These are phyloP conservation scores for Aspergillus terreus DNA, from an alignment of 2,329 filamentous ascomycete species.

Conservation along the genomic window DNA sequence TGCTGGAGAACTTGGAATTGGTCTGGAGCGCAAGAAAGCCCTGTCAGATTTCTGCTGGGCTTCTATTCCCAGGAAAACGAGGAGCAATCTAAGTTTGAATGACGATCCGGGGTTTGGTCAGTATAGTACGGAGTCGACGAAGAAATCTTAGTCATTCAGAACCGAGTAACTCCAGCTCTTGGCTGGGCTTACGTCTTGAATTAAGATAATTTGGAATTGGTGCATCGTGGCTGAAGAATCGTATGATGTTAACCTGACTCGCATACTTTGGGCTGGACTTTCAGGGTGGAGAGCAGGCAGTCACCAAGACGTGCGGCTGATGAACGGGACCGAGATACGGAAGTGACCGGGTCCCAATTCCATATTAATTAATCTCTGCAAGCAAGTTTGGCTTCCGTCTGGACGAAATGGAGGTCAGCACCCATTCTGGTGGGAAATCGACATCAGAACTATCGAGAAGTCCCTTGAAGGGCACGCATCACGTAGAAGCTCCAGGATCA, in stretches of 20 bases:
- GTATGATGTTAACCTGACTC: not conserved
- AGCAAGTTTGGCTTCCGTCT: not conserved
- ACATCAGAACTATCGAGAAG: not conserved
- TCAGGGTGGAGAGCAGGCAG: too few species aligned
- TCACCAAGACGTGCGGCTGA: too few species aligned
- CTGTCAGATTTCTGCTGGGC: not conserved
- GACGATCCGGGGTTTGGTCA: constrained; percentile 11
- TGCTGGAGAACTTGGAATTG: not conserved
- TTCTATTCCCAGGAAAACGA: not conserved
- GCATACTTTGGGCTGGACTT: not conserved
- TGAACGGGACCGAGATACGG: not conserved
- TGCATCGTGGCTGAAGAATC: not conserved
- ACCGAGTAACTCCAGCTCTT: not conserved
- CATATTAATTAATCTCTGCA: not conserved
- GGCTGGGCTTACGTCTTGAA: not conserved
- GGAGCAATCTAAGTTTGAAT: not conserved
- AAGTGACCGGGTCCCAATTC: not conserved
- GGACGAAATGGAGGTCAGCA: not conserved
- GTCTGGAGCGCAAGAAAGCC: not conserved
- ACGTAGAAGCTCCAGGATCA: not conserved
- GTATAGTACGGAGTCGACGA: not conserved
- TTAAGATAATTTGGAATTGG: not conserved
- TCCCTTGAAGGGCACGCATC: not conserved
- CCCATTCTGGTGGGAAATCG: not conserved
- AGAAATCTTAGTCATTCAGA: not conserved